Base-by-base conservation (phyloP, 495 filamentous ascomycete species). In the Recurvomyces mirabilis region DNA sequence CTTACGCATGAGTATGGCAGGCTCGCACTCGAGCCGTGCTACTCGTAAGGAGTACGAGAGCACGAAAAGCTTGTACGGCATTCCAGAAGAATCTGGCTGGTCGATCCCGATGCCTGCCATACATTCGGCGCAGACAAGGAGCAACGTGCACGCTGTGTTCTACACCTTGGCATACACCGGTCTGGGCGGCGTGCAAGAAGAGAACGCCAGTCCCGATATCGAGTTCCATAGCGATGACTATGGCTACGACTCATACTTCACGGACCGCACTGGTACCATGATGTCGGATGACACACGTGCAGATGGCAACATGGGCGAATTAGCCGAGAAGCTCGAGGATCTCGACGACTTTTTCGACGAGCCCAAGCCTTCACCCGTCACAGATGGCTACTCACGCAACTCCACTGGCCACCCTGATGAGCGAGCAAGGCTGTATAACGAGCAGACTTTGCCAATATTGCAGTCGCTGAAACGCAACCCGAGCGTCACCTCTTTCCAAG, bases 101-200 rank as follows among this genome's bases (percentile, higher is more conserved):
- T 87, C 93, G 1, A 84, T 99, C 25, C 91, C 93, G 1, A 81
- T 89, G 63, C 91, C 91, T 15, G 88, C 88, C 2, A 79, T 79
- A 36, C 85, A 94, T 62, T 87, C 88, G 2, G 77, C 75, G 36
- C 77, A 75, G 30, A 95, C 89, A 10, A 72, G 88, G 26, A 73
- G 78, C 43, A 96, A 96, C 56, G 88, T 96, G n/a, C 88, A 95
- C 53, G 85, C 87, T 0, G 87, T 91, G 3, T 94, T 94, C 61
- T 91, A 94, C 60, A 93, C 86, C 39, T 94, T 89, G 50, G 72
- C 75, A 19, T 63, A 68, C 49, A 68, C 74, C 37, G 61, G 63
- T 12, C 18, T 52, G 37, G 21, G 29, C 29, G 48, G 34, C 3
- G 28, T 38, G 3, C 34, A 51, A 22, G 68, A 74, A 36, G 69